Evolutionary conservation across 768 basidiomycete genomes (phyloP).

Genomic region (Rhodotorula kratochvilovae): DNA sequence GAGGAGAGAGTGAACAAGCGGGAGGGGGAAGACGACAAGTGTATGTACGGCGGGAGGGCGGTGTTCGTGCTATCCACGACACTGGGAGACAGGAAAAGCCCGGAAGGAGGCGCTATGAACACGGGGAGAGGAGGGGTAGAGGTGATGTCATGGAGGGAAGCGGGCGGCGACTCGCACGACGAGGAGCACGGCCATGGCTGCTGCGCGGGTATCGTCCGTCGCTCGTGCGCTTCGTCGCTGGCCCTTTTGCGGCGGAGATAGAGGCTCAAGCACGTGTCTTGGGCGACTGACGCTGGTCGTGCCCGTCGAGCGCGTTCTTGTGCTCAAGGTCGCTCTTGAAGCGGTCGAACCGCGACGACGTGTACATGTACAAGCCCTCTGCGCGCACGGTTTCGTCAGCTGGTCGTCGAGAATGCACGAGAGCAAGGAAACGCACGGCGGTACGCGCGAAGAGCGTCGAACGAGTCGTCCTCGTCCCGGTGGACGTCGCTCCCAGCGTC

Average conservation of each 20-base stretch:
- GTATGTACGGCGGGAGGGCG: not conserved
- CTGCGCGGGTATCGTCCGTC: not conserved
- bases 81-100: not conserved
- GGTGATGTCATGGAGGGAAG: not conserved
- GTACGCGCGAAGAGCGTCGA: constrained; percentile 23
- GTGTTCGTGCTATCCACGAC: not conserved
- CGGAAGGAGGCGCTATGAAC: not conserved
- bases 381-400: not conserved
- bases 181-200: not conserved
- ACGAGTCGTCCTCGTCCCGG: not conserved
- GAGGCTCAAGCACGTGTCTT: no score
- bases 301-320: not conserved
- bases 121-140: no score
- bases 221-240: not conserved
- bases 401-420: not conserved
- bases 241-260: no score
- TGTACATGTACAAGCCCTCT: constrained; percentile 28
- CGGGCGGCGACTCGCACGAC: not conserved
- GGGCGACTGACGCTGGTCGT: no score
- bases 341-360: constrained; percentile 15
- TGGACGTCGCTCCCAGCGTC: constrained; percentile 1
- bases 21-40: not conserved
- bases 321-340: constrained; percentile 27
- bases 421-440: constrained; percentile 12
- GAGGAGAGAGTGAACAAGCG: not conserved